Conservation (phyloP, 2,329 filamentous ascomycete species). For the Teratosphaeria viscida region DNA sequence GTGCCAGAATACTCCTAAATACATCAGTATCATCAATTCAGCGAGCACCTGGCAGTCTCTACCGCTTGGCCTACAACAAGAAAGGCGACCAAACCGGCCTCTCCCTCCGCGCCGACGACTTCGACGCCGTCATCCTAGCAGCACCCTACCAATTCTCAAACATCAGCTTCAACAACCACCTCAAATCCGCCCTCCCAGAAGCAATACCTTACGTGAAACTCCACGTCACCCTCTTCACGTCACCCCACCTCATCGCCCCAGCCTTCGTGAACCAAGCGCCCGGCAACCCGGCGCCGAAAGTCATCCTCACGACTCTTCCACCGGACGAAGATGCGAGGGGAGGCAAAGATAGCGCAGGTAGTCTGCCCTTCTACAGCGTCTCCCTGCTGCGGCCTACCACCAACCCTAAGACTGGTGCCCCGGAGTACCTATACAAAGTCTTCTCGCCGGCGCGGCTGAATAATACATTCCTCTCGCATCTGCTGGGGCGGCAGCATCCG, state of each 20-base stretch:
- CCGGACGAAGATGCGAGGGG: slow-evolving; percentile 41
- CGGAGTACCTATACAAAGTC: slow-evolving; percentile 55
- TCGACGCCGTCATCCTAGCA: slow-evolving; percentile 62
- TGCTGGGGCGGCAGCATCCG: slow-evolving; percentile 35
- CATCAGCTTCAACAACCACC: slow-evolving; percentile 43
- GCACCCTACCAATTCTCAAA: slow-evolving; percentile 71
- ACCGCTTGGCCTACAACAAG: neutral
- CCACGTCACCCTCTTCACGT: slow-evolving; percentile 82
- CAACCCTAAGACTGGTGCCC: slow-evolving; percentile 34
- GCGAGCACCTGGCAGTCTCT: neutral
- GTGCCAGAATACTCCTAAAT: slow-evolving; percentile 53
- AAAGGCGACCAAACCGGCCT: neutral
- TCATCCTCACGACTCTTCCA: slow-evolving; percentile 73
- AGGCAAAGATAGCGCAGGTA: slow-evolving; percentile 52
- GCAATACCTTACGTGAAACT: slow-evolving; percentile 75
- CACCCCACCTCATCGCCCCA: slow-evolving; percentile 60
- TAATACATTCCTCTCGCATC: slow-evolving; percentile 35
- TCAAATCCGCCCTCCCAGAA: slow-evolving; percentile 49
- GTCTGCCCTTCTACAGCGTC: slow-evolving; percentile 74
- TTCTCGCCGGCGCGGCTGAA: slow-evolving; percentile 47
- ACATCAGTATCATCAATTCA: slow-evolving; percentile 45
- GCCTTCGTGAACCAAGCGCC: slow-evolving; percentile 59
- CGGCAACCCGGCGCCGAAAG: slow-evolving; percentile 53
- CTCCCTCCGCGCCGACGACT: slow-evolving; percentile 12
- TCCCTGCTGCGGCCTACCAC: slow-evolving; percentile 57